Percentiles rank a stretch among this genome's conserved stretches.
Evolutionary conservation across 371 early-diverging fungal genomes (phyloP).

Genomic region (Mucor mucedo): DNA sequence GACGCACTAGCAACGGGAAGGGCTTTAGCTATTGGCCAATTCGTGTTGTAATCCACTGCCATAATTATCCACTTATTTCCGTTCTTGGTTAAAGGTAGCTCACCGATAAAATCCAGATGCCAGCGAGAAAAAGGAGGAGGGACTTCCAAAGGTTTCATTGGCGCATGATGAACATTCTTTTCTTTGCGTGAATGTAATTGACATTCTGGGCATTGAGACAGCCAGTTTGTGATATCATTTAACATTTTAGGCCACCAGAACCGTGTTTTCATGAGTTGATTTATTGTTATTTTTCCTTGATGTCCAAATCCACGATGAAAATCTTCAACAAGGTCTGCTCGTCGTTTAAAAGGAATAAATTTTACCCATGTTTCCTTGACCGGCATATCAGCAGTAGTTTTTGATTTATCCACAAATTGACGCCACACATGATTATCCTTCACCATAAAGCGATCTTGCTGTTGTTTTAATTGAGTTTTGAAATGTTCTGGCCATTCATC

Average conservation of each 20-base stretch:
- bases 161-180: conserved; percentile 1
- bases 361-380: neutral
- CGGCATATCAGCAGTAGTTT: neutral
- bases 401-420: neutral
- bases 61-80: conserved; percentile 31
- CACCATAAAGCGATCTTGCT: neutral
- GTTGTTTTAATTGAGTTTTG: neutral
- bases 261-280: neutral
- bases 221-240: conserved; percentile 15
- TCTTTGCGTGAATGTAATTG: conserved; percentile 10
- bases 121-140: conserved; percentile 26
- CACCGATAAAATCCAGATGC: conserved; percentile 40
- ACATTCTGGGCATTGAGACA: neutral
- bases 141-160: conserved; percentile 12
- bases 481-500: neutral
- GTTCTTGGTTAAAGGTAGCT: conserved; percentile 20
- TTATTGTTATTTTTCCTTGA: conserved; percentile 17
- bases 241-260: conserved; percentile 15
- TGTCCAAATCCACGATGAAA: conserved; percentile 24
- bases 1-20: conserved; percentile 16
- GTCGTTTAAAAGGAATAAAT: neutral
- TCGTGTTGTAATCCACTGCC: conserved; percentile 49
- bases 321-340: conserved; percentile 12
- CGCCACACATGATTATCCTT: neutral
- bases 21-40: conserved; percentile 41